A percentile compares a stretch with the other conserved stretches of the same genome.
Evolutionary conservation across 257 asterid genomes (phyloP).

Genomic region (Nicotiana undulata): DNA sequence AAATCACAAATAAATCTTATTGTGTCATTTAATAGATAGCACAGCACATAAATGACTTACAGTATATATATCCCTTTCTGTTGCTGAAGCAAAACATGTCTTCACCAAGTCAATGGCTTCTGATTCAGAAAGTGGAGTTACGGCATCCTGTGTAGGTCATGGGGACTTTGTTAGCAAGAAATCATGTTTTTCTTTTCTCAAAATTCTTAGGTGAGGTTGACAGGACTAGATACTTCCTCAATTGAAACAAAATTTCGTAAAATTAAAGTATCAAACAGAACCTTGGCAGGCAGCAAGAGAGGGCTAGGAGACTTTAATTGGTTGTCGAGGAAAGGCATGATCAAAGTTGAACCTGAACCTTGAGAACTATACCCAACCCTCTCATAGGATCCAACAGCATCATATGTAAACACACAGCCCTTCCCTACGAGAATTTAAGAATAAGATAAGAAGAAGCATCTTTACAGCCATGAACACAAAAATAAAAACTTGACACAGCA

Average conservation of each 20-base stretch:
- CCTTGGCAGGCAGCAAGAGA: constrained; percentile 30
- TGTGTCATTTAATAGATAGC: background rate
- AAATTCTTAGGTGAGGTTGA: background rate
- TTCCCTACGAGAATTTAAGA: constrained; percentile 40
- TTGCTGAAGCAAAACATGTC: constrained; percentile 45
- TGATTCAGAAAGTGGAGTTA: constrained; percentile 40
- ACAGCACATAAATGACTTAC: constrained; percentile 19
- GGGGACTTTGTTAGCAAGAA: background rate
- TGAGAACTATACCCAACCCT: constrained; percentile 97
- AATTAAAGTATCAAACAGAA: background rate
- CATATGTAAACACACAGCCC: constrained; percentile 96
- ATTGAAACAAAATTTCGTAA: background rate
- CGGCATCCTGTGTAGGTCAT: constrained; percentile 31
- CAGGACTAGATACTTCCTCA: background rate
- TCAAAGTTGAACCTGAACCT: constrained; percentile 88
- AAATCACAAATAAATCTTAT: background rate
- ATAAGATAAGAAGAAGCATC: background rate
- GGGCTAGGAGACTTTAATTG: constrained; percentile 40
- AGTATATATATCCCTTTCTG: constrained; percentile 42
- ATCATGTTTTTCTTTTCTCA: background rate
- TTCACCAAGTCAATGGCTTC: constrained; percentile 41
- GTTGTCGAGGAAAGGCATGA: constrained; percentile 83
- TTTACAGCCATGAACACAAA: background rate
- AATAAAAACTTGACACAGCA: background rate
- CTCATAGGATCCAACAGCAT: constrained; percentile 93